Evolutionary conservation across 768 basidiomycete species (phyloP).

Genomic region (Lyophyllum decastes): DNA sequence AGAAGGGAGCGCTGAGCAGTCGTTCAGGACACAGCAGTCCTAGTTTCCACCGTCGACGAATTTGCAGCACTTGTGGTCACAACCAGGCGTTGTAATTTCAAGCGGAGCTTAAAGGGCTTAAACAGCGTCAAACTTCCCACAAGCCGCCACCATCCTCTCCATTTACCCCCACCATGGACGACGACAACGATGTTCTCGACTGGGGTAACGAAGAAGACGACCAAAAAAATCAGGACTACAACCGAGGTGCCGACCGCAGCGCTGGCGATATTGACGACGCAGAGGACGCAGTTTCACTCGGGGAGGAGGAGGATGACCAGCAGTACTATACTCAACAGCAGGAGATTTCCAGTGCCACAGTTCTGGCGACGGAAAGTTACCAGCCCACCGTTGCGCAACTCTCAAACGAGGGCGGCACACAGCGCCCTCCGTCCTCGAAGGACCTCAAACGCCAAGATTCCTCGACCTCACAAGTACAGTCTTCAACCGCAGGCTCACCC

Average conservation of each 20-base stretch:
- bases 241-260: constrained; percentile 17
- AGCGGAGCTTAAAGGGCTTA: constrained; percentile 16
- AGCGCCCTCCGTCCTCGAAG: constrained; percentile 2
- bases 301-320: constrained; percentile 69
- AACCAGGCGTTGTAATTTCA: constrained; percentile 13
- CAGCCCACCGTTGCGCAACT: constrained; percentile 1
- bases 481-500: constrained; percentile 16
- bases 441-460: constrained; percentile 13
- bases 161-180: constrained; percentile 48
- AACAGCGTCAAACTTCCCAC: constrained; percentile 11
- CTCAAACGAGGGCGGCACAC: constrained; percentile 3
- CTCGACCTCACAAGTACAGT: constrained; percentile 9
- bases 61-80: constrained; percentile 18
- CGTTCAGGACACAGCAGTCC: background rate
- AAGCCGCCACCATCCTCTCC: constrained; percentile 8
- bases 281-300: constrained; percentile 66
- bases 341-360: constrained; percentile 8
- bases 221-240: constrained; percentile 24
- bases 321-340: constrained; percentile 43
- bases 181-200: constrained; percentile 70
- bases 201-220: constrained; percentile 60
- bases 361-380: background rate
- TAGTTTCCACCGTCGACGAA: background rate
- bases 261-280: constrained; percentile 51
- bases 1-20: background rate